Evolutionary conservation across 2,329 filamentous ascomycete species (phyloP), one percentile per base, ranked within the genome.

Genomic region (Colletotrichum acutatum): DNA sequence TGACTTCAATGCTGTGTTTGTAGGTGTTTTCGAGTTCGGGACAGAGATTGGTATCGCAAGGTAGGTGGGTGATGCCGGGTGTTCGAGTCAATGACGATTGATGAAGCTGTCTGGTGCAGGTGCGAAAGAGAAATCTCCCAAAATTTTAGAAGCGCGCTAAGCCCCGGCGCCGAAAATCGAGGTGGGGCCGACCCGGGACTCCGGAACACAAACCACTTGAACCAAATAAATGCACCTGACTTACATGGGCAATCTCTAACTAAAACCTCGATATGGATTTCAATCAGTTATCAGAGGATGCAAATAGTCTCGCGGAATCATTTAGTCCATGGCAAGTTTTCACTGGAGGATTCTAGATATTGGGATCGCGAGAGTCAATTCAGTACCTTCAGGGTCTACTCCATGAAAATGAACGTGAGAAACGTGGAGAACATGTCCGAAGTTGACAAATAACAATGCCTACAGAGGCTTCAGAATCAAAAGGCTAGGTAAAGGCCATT

Each of bases 1-100:
- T 8, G 8, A 2, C 26, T n/a, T 26, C 22, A 28, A 54, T 8
- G 14, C 22, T 54, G 28, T n/a, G 6, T 49, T n/a, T 4, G 42
- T 49, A 32, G 26, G 22, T 24, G n/a, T 34, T 7, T 11, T 32
- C 61, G 49, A 54, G 28, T 30, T 34, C 22, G 16, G 12, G n/a
- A 16, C 22, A 22, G n/a, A 26, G 8, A 22, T 11, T 34, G 46
- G n/a, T 53, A 28, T 34, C 28, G 28, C 26, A 14, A 46, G 4
- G 16, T n/a, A 14, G 16, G 32, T 46, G 52, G 16, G 32, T 24
- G 22, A 24, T 26, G 53, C 16, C 6, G 26, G 12, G 53, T 22
- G 53, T 24, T 56, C 24, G 28, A 65, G 62, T 65, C 62, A 46
- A 57, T 65, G 62, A 57, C 62, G 62, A 46, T 46, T 64, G 52